A percentile compares a stretch with the other conserved stretches of the same genome.
phyloP scores from a whole-genome alignment of 2,329 filamentous ascomycete species.

The Fusarium piperis region DNA sequence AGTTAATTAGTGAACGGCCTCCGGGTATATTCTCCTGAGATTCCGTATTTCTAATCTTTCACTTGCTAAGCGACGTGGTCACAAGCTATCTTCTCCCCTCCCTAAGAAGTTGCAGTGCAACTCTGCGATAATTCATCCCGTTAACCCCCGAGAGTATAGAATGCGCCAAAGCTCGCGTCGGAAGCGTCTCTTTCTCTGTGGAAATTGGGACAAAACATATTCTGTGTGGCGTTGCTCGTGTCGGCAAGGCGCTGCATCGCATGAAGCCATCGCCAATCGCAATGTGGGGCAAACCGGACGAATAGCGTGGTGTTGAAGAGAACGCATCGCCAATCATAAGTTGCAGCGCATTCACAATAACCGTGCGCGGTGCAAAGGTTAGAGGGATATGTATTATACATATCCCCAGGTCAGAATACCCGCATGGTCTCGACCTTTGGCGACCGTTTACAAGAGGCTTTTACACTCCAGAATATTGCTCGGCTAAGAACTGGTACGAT shows the following conservation, averaged over 20 bases:
- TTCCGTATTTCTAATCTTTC: neutral
- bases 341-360: neutral
- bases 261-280: neutral
- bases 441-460: neutral
- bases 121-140: neutral
- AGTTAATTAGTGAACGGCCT: neutral
- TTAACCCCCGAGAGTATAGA: neutral
- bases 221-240: neutral
- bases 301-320: neutral
- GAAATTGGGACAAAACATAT: neutral
- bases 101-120: neutral
- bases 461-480: neutral
- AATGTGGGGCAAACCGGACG: neutral
- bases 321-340: neutral
- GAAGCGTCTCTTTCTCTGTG: neutral
- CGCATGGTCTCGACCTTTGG: neutral
- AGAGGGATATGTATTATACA: neutral
- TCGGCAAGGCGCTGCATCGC: neutral
- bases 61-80: neutral
- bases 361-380: neutral
- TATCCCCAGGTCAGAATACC: neutral
- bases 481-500: neutral
- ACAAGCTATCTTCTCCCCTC: neutral
- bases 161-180: neutral
- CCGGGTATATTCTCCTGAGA: neutral